Conservation (phyloP, 441 rosid genomes). For the Gossypium aridum region DNA sequence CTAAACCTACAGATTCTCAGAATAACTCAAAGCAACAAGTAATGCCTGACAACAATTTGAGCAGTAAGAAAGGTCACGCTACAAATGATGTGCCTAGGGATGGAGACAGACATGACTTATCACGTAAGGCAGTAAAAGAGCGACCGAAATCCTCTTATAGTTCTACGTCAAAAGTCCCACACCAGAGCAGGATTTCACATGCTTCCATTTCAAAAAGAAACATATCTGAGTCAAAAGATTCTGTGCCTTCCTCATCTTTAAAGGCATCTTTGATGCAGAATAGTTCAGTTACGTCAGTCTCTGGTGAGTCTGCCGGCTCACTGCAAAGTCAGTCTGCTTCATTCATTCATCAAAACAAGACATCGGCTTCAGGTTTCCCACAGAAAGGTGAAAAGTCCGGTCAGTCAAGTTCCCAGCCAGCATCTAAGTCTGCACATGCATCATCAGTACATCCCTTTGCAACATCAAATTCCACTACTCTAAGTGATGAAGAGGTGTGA, state of each 20-base stretch:
- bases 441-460: slow-evolving; percentile 34
- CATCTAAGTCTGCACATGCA: slow-evolving; percentile 42
- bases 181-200: slow-evolving; percentile 44
- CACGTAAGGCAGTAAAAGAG: slow-evolving; percentile 39
- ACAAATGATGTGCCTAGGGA: slow-evolving; percentile 32
- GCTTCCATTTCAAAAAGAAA: slow-evolving; percentile 38
- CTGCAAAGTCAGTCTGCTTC: slow-evolving; percentile 31
- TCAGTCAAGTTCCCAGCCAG: slow-evolving; percentile 35
- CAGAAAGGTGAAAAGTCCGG: slow-evolving; percentile 51
- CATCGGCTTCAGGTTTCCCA: slow-evolving; percentile 33
- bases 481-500: slow-evolving; percentile 94
- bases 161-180: slow-evolving; percentile 31
- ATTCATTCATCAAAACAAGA: slow-evolving; percentile 35
- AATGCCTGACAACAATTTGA: slow-evolving; percentile 27
- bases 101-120: slow-evolving; percentile 31
- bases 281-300: slow-evolving; percentile 22
- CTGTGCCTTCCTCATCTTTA: slow-evolving; percentile 29
- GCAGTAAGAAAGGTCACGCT: slow-evolving; percentile 38
- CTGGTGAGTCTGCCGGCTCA: slow-evolving; percentile 36
- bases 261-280: slow-evolving; percentile 39
- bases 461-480: slow-evolving; percentile 35
- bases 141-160: slow-evolving; percentile 30
- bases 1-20: slow-evolving; percentile 37
- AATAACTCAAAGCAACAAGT: slow-evolving; percentile 32
- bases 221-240: slow-evolving; percentile 42